Conservation (phyloP, 2,329 filamentous ascomycete species). For the Neonectria coccinea region DNA sequence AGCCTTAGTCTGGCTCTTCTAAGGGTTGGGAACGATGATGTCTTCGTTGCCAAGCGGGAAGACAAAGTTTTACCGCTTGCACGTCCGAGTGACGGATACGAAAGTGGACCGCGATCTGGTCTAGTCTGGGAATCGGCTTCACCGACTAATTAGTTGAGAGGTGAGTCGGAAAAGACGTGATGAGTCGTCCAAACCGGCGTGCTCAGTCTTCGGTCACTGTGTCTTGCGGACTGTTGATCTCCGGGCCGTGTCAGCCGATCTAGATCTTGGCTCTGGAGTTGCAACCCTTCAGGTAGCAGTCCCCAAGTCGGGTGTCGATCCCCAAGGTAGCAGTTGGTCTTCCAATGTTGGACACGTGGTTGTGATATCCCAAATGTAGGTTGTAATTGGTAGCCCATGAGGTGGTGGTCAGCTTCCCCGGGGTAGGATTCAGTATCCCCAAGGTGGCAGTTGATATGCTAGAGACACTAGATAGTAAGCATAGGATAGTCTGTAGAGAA, state of each 20-base stretch:
- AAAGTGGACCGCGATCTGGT: background rate
- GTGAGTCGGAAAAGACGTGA: background rate
- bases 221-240: background rate
- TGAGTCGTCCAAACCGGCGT: no score
- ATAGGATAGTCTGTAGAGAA: no score
- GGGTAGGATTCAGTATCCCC: no score
- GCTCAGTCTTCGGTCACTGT: no score
- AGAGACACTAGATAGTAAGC: no score
- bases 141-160: background rate
- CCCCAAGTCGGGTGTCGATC: background rate
- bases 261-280: background rate
- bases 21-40: background rate
- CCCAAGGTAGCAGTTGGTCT: background rate
- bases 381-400: no score
- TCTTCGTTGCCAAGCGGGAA: background rate
- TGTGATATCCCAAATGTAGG: no score
- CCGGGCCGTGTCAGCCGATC: no score
- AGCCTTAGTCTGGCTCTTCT: background rate
- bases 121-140: background rate
- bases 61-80: background rate
- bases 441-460: no score
- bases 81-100: background rate
- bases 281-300: background rate
- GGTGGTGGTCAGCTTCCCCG: no score
- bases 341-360: background rate